phyloP scores from a whole-genome alignment of 2,329 filamentous ascomycete genomes.

The Aspergillus hiratsukae region DNA sequence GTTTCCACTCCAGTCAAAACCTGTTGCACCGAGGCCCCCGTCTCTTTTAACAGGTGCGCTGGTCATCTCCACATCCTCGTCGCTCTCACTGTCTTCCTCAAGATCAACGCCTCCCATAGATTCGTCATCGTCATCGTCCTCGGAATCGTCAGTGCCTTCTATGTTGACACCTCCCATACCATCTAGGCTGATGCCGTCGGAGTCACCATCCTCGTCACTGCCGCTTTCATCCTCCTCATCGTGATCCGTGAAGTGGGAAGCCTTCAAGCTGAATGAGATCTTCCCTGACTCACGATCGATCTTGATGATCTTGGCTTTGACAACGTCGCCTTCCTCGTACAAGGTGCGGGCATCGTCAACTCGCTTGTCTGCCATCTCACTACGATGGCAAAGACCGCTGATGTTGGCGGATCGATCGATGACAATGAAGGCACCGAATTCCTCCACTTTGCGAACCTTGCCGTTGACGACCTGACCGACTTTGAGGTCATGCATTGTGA shows the following conservation, averaged over 20 bases:
- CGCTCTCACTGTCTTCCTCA: constrained; percentile 36
- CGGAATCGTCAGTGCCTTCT: constrained; percentile 35
- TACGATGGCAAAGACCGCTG: constrained; percentile 88
- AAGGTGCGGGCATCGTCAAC: constrained; percentile 83
- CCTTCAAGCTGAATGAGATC: constrained; percentile 87
- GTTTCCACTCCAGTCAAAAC: constrained; percentile 83
- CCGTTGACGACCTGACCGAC: constrained; percentile 79
- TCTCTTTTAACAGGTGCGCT: constrained; percentile 34
- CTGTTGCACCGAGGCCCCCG: constrained; percentile 63
- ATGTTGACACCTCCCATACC: constrained; percentile 28
- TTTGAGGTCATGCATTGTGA: constrained; percentile 73
- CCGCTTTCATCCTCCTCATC: constrained; percentile 45
- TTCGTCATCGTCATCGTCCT: constrained; percentile 31
- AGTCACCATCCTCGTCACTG: constrained; percentile 46
- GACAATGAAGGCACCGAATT: constrained; percentile 92
- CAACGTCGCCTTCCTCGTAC: constrained; percentile 84
- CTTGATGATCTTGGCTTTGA: constrained; percentile 84
- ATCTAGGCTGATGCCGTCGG: constrained; percentile 26
- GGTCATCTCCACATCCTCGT: constrained; percentile 43
- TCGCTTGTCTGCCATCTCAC: constrained; percentile 79
- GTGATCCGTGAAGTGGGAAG: constrained; percentile 73
- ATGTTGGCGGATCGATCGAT: constrained; percentile 83
- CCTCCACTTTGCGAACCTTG: constrained; percentile 87
- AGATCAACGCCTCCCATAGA: constrained; percentile 45
- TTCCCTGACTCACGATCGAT: constrained; percentile 70